phyloP scores from a whole-genome alignment of 2,329 filamentous ascomycete genomes.

The Grosmannia clavigera region DNA sequence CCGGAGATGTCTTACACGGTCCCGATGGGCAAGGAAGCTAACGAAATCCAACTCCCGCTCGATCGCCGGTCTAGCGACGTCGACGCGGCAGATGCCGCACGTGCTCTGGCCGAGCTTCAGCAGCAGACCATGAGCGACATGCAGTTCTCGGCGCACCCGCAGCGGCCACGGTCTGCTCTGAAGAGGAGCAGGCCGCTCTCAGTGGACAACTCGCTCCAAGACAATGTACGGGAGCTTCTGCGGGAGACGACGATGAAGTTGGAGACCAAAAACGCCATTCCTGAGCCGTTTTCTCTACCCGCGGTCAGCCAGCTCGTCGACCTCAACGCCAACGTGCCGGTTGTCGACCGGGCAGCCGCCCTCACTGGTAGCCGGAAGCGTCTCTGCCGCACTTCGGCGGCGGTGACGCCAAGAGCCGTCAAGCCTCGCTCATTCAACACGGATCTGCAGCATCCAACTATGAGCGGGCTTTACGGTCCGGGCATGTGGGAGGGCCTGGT shows the following conservation, averaged over 20 bases:
- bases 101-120: slow-evolving; percentile 48
- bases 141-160: not conserved
- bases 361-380: slow-evolving; percentile 46
- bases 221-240: slow-evolving; percentile 55
- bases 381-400: slow-evolving; percentile 38
- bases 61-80: slow-evolving; percentile 33
- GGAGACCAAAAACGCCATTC: slow-evolving; percentile 18
- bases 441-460: slow-evolving; percentile 33
- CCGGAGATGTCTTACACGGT: slow-evolving; percentile 42
- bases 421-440: slow-evolving; percentile 13
- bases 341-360: slow-evolving; percentile 18
- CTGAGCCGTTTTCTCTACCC: slow-evolving; percentile 1
- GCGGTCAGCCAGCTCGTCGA: slow-evolving; percentile 10
- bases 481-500: slow-evolving; percentile 55
- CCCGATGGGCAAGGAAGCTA: slow-evolving; percentile 37
- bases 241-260: slow-evolving; percentile 21
- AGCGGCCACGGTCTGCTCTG: slow-evolving; percentile 23
- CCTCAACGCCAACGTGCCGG: not conserved
- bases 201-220: slow-evolving; percentile 48
- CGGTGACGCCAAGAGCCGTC: not conserved
- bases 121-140: slow-evolving; percentile 29
- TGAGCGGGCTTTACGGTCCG: slow-evolving; percentile 39
- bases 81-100: slow-evolving; percentile 46
- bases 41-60: slow-evolving; percentile 34
- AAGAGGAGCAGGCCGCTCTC: slow-evolving; percentile 51